phyloP scores from a whole-genome alignment of 1,284 basidiomycete genomes.

The Boletellus deceptivus region DNA sequence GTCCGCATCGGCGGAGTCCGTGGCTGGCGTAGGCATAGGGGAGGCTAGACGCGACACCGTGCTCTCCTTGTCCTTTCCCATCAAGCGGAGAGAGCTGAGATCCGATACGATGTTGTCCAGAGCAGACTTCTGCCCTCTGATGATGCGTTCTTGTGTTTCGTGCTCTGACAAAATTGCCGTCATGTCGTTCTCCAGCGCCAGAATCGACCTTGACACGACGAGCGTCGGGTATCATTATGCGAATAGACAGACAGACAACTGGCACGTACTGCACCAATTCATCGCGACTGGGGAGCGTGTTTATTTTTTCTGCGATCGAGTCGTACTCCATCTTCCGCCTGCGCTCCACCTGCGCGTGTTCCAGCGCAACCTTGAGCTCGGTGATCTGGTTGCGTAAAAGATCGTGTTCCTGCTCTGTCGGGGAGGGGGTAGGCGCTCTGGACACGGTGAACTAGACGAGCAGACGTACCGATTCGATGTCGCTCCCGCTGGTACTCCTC shows the following conservation, averaged over 20 bases:
- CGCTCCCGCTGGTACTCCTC: slow-evolving; percentile 74
- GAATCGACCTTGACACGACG: slow-evolving; percentile 52
- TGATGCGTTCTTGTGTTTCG: slow-evolving; percentile 62
- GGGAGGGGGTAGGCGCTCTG: not conserved
- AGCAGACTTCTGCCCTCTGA: slow-evolving; percentile 65
- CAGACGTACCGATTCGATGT: slow-evolving; percentile 60
- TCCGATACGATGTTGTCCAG: slow-evolving; percentile 64
- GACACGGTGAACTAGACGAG: not conserved
- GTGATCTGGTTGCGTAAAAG: slow-evolving; percentile 66
- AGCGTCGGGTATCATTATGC: not conserved
- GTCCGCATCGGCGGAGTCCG: slow-evolving; percentile 38
- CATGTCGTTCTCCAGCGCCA: slow-evolving; percentile 73
- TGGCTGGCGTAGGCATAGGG: slow-evolving; percentile 46
- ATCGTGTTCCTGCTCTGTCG: slow-evolving; percentile 65
- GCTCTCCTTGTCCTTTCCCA: slow-evolving; percentile 63
- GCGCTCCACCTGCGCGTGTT: slow-evolving; percentile 72
- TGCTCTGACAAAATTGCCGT: slow-evolving; percentile 69
- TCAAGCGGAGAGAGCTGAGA: slow-evolving; percentile 55
- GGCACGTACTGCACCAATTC: slow-evolving; percentile 66
- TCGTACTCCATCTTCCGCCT: slow-evolving; percentile 82
- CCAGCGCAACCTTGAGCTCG: slow-evolving; percentile 68
- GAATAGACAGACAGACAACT: not conserved
- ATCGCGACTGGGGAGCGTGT: slow-evolving; percentile 68
- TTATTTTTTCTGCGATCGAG: slow-evolving; percentile 75
- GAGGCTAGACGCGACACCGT: slow-evolving; percentile 41